These are phyloP conservation scores for Dryas alaskensis DNA, from an alignment of 306 rosid species.

Conservation along the genomic window DNA sequence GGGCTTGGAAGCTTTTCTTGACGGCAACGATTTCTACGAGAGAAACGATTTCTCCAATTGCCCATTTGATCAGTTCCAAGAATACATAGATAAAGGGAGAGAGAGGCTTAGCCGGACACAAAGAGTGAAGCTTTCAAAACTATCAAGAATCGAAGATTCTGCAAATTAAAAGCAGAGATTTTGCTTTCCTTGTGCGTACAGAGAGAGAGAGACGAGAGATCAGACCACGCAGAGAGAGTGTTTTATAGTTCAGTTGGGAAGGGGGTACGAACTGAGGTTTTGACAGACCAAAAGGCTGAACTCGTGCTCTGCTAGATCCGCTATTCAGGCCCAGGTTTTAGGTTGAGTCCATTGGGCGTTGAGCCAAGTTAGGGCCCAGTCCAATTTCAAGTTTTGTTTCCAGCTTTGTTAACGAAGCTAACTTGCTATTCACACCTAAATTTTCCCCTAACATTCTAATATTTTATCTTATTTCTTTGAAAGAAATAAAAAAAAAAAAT, in stretches of 20 bases:
- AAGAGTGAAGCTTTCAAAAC: neutral
- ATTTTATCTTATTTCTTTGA: too few species aligned
- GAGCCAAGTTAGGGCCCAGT: neutral
- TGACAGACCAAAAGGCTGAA: neutral
- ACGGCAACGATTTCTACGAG: constrained; percentile 45
- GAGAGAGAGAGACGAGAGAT: neutral
- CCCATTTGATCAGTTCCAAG: constrained; percentile 49
- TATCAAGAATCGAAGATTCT: neutral
- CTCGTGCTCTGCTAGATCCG: neutral
- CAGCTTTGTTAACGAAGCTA: neutral
- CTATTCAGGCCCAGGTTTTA: neutral
- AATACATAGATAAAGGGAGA: neutral
- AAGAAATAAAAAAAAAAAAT: too few species aligned
- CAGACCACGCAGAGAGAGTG: neutral
- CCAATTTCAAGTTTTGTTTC: neutral
- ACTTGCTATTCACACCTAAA: too few species aligned
- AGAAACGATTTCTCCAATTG: constrained; percentile 56
- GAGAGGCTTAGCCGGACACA: neutral
- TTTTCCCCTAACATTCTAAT: too few species aligned
- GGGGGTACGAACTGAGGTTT: neutral
- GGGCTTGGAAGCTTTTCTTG: constrained; percentile 41
- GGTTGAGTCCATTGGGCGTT: neutral
- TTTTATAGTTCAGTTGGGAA: neutral
- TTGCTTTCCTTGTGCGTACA: neutral
- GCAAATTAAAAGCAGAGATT: neutral